phyloP scores from a whole-genome alignment of 306 rosid species.

The Vicia faba region DNA sequence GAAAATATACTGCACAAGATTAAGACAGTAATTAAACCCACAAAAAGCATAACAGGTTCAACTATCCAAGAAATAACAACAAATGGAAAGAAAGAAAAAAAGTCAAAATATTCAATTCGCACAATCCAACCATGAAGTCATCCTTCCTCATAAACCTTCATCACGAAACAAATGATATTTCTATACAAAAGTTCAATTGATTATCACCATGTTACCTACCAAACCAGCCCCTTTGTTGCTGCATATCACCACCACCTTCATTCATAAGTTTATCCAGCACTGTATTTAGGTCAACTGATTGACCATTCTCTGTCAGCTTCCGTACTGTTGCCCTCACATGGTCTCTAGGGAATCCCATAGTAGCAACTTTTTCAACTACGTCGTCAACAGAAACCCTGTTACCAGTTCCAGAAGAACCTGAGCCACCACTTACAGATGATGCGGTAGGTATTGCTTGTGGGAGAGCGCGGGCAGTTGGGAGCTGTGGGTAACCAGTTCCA shows the following conservation, averaged over 20 bases:
- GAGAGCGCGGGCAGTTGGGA: conserved; percentile 73
- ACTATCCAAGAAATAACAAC: conserved; percentile 32
- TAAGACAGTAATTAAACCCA: conserved; percentile 34
- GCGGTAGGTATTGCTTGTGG: conserved; percentile 81
- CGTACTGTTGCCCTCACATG: conserved; percentile 79
- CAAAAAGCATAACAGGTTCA: conserved; percentile 43
- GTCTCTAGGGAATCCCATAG: conserved; percentile 90
- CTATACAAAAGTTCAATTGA: conserved; percentile 49
- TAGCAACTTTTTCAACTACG: conserved; percentile 74
- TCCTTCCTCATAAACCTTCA: conserved; percentile 34
- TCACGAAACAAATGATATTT: conserved; percentile 39
- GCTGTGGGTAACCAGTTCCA: conserved; percentile 81
- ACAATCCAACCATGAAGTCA: conserved; percentile 33
- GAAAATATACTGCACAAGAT: conserved; percentile 51
- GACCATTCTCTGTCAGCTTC: conserved; percentile 85
- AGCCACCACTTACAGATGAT: conserved; percentile 54
- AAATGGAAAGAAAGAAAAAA: conserved; percentile 6
- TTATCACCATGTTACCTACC: conserved; percentile 53
- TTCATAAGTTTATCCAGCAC: conserved; percentile 89
- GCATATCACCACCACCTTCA: conserved; percentile 60
- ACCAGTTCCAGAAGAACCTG: conserved; percentile 69
- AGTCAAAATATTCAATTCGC: conserved; percentile 32
- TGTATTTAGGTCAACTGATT: conserved; percentile 77
- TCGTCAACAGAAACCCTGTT: conserved; percentile 72
- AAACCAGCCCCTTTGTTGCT: conserved; percentile 77